Percentiles rank a stretch among this genome's conserved stretches.
phyloP scores from a whole-genome alignment of 176 grass and related monocot species.

The Otatea glauca region DNA sequence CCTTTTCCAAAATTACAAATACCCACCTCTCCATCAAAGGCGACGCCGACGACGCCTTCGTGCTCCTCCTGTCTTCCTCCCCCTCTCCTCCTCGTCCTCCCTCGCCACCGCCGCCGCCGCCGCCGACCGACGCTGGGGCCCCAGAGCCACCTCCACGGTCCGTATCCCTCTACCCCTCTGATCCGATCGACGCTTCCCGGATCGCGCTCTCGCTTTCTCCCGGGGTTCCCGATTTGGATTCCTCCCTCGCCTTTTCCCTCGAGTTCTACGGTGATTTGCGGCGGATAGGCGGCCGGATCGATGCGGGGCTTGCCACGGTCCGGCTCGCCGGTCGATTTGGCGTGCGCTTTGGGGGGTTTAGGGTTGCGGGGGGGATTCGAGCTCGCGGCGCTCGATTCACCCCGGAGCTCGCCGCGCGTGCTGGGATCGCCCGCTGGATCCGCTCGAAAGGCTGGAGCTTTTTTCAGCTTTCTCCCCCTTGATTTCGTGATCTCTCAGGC shows the following conservation, averaged over 20 bases:
- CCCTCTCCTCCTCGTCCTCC: not conserved
- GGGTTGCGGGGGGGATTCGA: constrained; percentile 17
- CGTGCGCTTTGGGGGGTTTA: constrained; percentile 26
- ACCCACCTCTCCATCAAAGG: constrained; percentile 43
- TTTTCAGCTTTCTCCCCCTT: not conserved
- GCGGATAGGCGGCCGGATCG: not conserved
- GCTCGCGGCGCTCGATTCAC: not conserved
- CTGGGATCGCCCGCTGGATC: constrained; percentile 35
- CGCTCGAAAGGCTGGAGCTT: not conserved
- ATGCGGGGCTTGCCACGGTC: not conserved
- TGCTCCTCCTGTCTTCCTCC: constrained; percentile 25
- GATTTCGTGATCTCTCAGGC: constrained; percentile 28
- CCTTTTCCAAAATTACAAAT: constrained; percentile 43
- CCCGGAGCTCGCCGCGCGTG: not conserved
- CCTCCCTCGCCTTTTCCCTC: not conserved
- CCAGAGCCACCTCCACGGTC: constrained; percentile 36
- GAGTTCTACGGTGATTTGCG: not conserved
- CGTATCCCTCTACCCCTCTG: not conserved
- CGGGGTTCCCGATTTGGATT: constrained; percentile 3
- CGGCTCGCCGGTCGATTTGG: not conserved
- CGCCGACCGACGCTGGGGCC: not conserved
- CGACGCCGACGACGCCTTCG: constrained; percentile 17
- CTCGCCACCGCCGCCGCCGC: constrained; percentile 3
- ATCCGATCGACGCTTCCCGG: constrained; percentile 34
- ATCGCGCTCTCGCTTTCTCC: not conserved